Evolutionary conservation across 2,329 filamentous ascomycete species (phyloP), one percentile per base, ranked within the genome.

Genomic region (Knoxdaviesia capensis): DNA sequence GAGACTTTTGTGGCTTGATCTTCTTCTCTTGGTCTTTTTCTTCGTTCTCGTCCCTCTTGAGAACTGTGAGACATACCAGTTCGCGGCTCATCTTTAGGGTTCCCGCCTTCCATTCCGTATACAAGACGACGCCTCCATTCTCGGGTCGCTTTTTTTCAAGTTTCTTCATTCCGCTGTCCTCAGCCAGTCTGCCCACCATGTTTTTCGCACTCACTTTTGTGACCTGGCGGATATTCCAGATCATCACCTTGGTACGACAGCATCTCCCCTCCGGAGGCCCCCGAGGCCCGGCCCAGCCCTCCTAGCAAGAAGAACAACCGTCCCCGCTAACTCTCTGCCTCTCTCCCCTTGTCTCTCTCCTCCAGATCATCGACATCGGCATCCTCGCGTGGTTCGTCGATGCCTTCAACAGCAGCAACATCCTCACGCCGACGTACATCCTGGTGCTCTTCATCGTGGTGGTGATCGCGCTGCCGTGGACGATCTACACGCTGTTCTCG

Each of bases 381-480:
- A 77, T 80, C 69, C 68, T 78, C 42, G 66, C 71, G 50, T 79
- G 68, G 63, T 79, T 80, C 54, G 69, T 80, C 48, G 58, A 77
- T 56, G 64, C 65, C 49, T 78, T 71, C 58, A 64, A 69, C 50
- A 53, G 59, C 42, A 52, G 56, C 51, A 77, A 79, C 57, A 53
- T 62, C 46, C 61, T 78, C 41, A 75, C 74, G 1, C 76, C 75
- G 29, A 61, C 65, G 56, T 71, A 70, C 54, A 68, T 79, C 55
- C 69, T 80, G 45, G 62, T 79, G 49, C 64, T 79, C 49, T 80
- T 80, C 66, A 77, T 80, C 61, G 70, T 77, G 46, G 70, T 69
- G 29, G 69, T 76, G 11, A 65, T 80, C 42, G 76, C 63, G 33
- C 63, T 70, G 42, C 71, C 70, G 45, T 80, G 76, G 76, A 61